Conservation (phyloP, 139 green algal species). For the Microglena sp. region DNA sequence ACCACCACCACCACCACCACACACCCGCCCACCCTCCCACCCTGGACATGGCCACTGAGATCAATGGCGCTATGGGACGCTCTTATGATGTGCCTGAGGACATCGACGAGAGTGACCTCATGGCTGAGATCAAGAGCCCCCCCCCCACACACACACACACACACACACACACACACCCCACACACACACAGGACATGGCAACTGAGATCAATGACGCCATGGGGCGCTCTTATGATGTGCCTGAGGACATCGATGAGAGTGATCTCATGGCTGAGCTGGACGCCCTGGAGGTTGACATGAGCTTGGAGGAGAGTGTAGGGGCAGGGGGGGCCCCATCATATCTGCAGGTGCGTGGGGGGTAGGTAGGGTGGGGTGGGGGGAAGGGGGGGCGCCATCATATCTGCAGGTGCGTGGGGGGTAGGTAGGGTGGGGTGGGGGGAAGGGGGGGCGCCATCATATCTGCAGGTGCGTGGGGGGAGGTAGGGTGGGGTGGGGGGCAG, state of each 20-base stretch:
- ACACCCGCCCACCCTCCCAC: no score
- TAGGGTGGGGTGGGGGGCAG: no score
- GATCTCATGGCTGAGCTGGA: conserved; percentile 97
- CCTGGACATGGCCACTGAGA: conserved; percentile 84
- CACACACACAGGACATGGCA: conserved; percentile 78
- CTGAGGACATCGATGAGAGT: conserved; percentile 92
- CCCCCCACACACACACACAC: no score
- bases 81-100: conserved; percentile 87
- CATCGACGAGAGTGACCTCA: conserved; percentile 92
- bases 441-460: no score
- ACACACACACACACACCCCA: no score
- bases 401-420: no score
- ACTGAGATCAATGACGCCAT: conserved; percentile 89
- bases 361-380: no score
- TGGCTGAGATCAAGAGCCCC: conserved; percentile 97
- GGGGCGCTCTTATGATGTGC: conserved; percentile 72
- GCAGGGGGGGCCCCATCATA: background rate
- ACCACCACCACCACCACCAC: no score
- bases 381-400: no score
- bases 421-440: no score
- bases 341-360: no score
- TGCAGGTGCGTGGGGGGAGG: no score
- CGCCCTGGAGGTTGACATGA: conserved; percentile 52
- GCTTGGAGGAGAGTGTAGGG: background rate
- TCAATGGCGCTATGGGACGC: conserved; percentile 79